These are phyloP conservation scores for Beauveria sp. DNA, from an alignment of 2,329 filamentous ascomycete genomes.

Conservation along the genomic window DNA sequence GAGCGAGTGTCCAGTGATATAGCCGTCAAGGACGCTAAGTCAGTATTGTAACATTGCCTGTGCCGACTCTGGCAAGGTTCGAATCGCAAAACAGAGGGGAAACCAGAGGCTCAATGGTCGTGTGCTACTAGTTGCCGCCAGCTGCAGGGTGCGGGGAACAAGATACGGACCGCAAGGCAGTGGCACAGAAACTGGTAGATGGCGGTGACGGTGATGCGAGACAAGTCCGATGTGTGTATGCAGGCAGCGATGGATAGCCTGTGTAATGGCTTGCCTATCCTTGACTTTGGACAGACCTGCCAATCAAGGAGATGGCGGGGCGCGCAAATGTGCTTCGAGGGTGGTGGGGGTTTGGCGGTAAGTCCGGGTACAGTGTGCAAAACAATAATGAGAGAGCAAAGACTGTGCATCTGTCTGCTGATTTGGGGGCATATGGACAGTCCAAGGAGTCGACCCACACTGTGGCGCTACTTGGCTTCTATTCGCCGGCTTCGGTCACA, in stretches of 20 bases:
- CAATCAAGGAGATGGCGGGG: conserved; percentile 4
- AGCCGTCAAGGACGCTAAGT: background rate
- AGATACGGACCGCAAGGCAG: background rate
- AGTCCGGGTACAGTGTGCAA: background rate
- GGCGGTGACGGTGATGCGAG: conserved; percentile 8
- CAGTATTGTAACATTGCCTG: background rate
- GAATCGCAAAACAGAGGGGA: background rate
- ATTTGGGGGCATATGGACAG: background rate
- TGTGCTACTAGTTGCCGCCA: conserved; percentile 3
- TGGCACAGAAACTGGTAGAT: conserved; percentile 2
- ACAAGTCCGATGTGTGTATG: conserved; percentile 4
- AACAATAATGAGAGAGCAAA: background rate
- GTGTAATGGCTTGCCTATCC: background rate
- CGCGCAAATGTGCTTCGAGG: conserved; percentile 5
- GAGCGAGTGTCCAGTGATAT: background rate
- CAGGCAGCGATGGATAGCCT: conserved; percentile 5
- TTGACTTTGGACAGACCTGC: background rate
- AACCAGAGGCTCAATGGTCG: background rate
- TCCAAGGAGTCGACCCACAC: background rate
- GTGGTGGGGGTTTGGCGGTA: background rate
- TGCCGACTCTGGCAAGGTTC: background rate
- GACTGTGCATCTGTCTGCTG: background rate
- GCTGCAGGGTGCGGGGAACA: background rate
- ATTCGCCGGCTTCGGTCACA: conserved; percentile 4
- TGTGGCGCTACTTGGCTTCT: background rate